Percentiles rank a stretch among this genome's conserved stretches.
Conservation (phyloP, 2,329 filamentous ascomycete genomes). For the Fusarium proliferatum region DNA sequence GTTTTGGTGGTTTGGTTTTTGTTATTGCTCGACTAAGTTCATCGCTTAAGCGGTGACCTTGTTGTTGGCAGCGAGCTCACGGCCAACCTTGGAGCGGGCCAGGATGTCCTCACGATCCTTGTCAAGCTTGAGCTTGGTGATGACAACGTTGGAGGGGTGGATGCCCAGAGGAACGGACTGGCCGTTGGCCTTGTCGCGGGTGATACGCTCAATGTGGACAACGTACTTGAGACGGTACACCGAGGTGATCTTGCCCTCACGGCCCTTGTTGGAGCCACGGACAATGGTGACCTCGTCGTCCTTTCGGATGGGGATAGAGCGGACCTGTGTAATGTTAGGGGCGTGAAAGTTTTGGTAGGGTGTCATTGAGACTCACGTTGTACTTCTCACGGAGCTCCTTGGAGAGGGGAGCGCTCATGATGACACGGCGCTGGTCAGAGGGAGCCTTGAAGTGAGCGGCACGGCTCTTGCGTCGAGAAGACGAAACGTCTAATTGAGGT, state of each 20-base stretch:
- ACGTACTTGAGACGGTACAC: slow-evolving; percentile 99
- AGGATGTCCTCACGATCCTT: slow-evolving; percentile 93
- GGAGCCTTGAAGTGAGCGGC: slow-evolving; percentile 98
- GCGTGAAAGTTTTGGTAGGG: background rate
- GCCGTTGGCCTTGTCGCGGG: slow-evolving; percentile 96
- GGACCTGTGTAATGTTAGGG: slow-evolving; percentile 70
- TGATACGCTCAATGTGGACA: slow-evolving; percentile 96
- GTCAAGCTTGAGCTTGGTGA: slow-evolving; percentile 99
- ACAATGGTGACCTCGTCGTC: slow-evolving; percentile 95
- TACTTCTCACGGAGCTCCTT: slow-evolving; percentile 99
- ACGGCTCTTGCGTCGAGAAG: slow-evolving; percentile 97
- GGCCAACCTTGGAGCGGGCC: slow-evolving; percentile 83
- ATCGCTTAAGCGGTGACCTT: slow-evolving; percentile 68
- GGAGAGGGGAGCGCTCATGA: slow-evolving; percentile 95
- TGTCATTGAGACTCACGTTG: slow-evolving; percentile 74
- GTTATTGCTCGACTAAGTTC: slow-evolving; percentile 36
- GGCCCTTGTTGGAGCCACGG: slow-evolving; percentile 95
- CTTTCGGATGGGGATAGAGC: slow-evolving; percentile 96
- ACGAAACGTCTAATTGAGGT: slow-evolving; percentile 64
- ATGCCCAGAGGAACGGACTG: slow-evolving; percentile 95
- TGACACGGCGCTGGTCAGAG: slow-evolving; percentile 91
- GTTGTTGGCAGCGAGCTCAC: slow-evolving; percentile 79
- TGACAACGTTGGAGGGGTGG: slow-evolving; percentile 95
- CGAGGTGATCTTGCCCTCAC: slow-evolving; percentile 97
- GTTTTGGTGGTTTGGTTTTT: slow-evolving; percentile 22